Evolutionary conservation across 306 rosid species (phyloP), one percentile per base, ranked within the genome.

Genomic region (Lathyrus aphaca): DNA sequence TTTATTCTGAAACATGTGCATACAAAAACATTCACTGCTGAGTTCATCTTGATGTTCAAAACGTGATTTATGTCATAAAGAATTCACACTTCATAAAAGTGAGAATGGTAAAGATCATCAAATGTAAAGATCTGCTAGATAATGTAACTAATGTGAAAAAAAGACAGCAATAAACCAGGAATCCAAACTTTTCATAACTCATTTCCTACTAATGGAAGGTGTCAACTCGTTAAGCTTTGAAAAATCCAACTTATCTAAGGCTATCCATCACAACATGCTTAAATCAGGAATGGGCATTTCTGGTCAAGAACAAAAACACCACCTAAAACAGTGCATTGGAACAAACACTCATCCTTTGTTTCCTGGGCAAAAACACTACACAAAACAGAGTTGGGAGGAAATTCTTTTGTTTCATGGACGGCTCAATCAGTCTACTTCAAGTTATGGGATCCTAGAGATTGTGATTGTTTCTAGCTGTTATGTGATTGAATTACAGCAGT

Each of bases 91-190:
- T n/a, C 30, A 32, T 6, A 32, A 32, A 32, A 32, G 37, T 32
- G 58, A 16, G 43, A 45, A 58, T 69, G 27, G 46, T 69, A 56
- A 3, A 35, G 66, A 55, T 62, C 72, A 55, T 62, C 68, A 15
- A 15, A 44, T 35, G 15, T 21, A 17, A 44, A 67, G 45, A 54
- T 43, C 4, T 27, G 10, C 21, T 6, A 27, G 5, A 42, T 55
- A 46, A 74, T 44, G 35, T n/a, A 72, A 56, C 18, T 16, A 58
- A 42, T 9, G 43, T 23, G 37, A 69, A 9, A 54, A 13, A 30
- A 25, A 16, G 44, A 55, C 4, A 30, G 68, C 58, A 32, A 19
- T 44, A 43, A 73, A 53, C 53, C 60, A 37, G 44, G 35, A 55
- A 68, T 53, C 68, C 46, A 16, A 27, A 51, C 30, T 68, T 51